phyloP scores from a whole-genome alignment of 345 rosid genomes.

The Iberis pinnata region DNA sequence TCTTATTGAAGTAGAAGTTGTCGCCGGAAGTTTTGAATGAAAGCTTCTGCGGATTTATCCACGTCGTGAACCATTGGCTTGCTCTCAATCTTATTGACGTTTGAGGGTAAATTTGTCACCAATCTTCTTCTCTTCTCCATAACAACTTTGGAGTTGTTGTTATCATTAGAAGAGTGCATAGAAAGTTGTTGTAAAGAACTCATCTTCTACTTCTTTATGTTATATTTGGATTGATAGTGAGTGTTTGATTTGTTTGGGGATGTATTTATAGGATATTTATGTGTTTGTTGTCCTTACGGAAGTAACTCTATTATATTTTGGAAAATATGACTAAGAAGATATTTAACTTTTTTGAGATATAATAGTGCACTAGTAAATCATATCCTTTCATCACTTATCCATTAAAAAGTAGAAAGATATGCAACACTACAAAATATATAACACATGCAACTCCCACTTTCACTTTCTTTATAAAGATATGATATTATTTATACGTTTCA shows the following conservation, averaged over 20 bases:
- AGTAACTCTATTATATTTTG: constrained; percentile 14
- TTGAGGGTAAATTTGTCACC: neutral
- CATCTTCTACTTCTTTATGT: neutral
- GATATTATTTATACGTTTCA: constrained; percentile 9
- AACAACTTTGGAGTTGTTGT: neutral
- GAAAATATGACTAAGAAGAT: neutral
- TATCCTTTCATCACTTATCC: constrained; percentile 23
- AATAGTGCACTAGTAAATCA: too few species aligned
- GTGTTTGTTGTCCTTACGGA: constrained; percentile 12
- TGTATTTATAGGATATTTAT: constrained; percentile 18
- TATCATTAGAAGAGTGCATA: neutral
- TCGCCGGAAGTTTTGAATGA: neutral
- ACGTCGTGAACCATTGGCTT: neutral
- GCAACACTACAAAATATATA: constrained; percentile 1
- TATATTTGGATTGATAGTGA: constrained; percentile 14
- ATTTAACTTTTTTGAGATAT: constrained; percentile 14
- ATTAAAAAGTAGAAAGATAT: neutral
- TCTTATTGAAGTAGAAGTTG: neutral
- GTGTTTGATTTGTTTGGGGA: neutral
- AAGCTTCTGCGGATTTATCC: neutral
- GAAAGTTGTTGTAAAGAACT: neutral
- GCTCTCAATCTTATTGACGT: neutral
- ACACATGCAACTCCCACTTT: neutral
- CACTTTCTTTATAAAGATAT: neutral
- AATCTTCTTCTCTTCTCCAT: neutral